phyloP scores from a whole-genome alignment of 108 stramenopile genomes.

The Pseudonitzschia pungens region DNA sequence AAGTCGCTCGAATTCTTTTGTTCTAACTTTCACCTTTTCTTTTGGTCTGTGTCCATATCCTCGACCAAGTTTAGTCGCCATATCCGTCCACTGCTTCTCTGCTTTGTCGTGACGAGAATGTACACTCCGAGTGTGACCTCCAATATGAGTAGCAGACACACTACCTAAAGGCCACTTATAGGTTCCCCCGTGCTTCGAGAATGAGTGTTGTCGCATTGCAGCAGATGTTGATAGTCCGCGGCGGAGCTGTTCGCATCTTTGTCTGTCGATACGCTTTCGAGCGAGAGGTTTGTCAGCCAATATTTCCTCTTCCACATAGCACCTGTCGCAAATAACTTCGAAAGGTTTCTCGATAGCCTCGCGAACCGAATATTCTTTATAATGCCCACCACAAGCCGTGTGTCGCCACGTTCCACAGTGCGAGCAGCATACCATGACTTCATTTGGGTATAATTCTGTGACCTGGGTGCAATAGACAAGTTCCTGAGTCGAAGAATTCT shows the following conservation, averaged over 20 bases:
- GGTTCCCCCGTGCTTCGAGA: constrained; percentile 74
- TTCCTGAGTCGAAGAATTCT: constrained; percentile 35
- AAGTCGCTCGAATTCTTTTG: constrained; percentile 74
- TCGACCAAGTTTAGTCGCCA: constrained; percentile 44
- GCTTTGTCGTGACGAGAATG: constrained; percentile 80
- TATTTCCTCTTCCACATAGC: constrained; percentile 61
- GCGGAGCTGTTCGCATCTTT: constrained; percentile 77
- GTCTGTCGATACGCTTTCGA: constrained; percentile 56
- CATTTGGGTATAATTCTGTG: constrained; percentile 68
- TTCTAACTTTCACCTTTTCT: constrained; percentile 61
- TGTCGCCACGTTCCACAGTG: constrained; percentile 86
- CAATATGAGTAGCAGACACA: constrained; percentile 66
- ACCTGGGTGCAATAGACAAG: constrained; percentile 78
- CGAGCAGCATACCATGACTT: constrained; percentile 83
- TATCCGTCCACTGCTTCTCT: constrained; percentile 84
- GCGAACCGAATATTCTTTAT: constrained; percentile 61
- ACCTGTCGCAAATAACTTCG: constrained; percentile 69
- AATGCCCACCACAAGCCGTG: constrained; percentile 82
- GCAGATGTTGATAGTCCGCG: constrained; percentile 64
- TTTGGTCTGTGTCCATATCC: constrained; percentile 45
- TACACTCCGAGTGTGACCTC: constrained; percentile 75
- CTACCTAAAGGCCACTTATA: constrained; percentile 85
- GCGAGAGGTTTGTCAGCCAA: constrained; percentile 41
- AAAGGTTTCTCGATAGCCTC: constrained; percentile 56
- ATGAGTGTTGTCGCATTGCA: constrained; percentile 75